Conservation (phyloP, 2,329 filamentous ascomycete species). For the Stemphylium beticola region DNA sequence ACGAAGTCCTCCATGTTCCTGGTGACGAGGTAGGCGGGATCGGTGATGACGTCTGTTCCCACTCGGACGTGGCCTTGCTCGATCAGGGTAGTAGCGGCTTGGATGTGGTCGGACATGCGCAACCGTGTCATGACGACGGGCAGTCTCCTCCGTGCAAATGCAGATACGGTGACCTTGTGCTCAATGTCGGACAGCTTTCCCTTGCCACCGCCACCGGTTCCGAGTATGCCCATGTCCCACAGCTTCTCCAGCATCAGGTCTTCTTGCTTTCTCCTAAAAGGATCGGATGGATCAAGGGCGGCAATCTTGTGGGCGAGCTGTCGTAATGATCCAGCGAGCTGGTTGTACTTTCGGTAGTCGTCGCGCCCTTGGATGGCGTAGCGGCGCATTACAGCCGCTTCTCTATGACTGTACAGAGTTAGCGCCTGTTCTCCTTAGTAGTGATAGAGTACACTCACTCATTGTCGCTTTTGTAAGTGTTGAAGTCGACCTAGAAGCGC, state of each 20-base stretch:
- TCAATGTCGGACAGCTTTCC: constrained; percentile 75
- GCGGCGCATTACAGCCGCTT: constrained; percentile 77
- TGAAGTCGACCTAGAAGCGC: constrained; percentile 74
- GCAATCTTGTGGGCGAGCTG: constrained; percentile 89
- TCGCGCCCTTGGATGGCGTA: constrained; percentile 86
- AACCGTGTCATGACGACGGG: constrained; percentile 90
- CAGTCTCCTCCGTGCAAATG: constrained; percentile 82
- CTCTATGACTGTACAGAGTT: constrained; percentile 65
- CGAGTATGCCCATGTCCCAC: constrained; percentile 87
- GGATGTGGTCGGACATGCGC: constrained; percentile 89
- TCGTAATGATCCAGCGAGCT: constrained; percentile 68
- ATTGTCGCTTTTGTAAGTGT: constrained; percentile 88
- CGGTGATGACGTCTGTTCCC: constrained; percentile 87
- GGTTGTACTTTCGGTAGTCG: constrained; percentile 71
- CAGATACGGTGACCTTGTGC: constrained; percentile 84
- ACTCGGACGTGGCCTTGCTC: constrained; percentile 94
- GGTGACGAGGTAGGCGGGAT: constrained; percentile 87
- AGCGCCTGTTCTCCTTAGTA: neutral
- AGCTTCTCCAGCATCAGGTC: constrained; percentile 88
- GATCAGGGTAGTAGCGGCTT: constrained; percentile 79
- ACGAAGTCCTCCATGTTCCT: constrained; percentile 93
- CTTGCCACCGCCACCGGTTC: constrained; percentile 66
- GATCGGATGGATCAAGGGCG: constrained; percentile 77
- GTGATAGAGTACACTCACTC: constrained; percentile 39
- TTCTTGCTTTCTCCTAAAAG: constrained; percentile 83